phyloP scores from a whole-genome alignment of 352 stramenopile species.

The Thalassiosira exigua region DNA sequence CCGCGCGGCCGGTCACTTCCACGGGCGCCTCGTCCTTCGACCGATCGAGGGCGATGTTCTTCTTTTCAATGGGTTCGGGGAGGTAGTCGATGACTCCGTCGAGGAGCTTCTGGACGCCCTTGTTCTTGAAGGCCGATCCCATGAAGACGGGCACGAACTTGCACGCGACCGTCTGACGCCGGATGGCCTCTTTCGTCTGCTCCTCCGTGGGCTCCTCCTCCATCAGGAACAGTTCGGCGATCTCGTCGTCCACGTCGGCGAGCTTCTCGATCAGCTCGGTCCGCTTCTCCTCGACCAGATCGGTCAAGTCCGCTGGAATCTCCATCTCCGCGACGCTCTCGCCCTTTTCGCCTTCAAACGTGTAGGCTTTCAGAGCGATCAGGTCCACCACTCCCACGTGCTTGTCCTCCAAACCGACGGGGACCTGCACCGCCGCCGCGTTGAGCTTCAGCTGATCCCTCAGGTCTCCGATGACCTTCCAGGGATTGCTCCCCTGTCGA shows the following conservation, averaged over 20 bases:
- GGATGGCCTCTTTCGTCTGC: constrained; percentile 93
- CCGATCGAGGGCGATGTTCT: constrained; percentile 96
- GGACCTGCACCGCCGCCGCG: constrained; percentile 94
- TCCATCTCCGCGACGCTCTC: constrained; percentile 90
- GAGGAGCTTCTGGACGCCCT: constrained; percentile 97
- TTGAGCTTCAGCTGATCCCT: constrained; percentile 97
- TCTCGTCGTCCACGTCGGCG: constrained; percentile 98
- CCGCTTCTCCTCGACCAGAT: constrained; percentile 90
- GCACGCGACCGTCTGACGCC: constrained; percentile 93
- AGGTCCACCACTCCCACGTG: constrained; percentile 97
- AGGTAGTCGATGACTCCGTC: constrained; percentile 98
- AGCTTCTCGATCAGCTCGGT: constrained; percentile 87
- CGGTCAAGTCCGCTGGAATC: constrained; percentile 89
- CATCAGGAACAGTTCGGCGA: constrained; percentile 99
- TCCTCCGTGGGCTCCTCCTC: constrained; percentile 93
- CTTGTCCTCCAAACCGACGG: constrained; percentile 95
- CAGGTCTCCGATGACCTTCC: constrained; percentile 94
- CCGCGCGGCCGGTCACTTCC: constrained; percentile 87
- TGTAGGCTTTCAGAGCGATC: constrained; percentile 90
- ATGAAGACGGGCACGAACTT: constrained; percentile 99
- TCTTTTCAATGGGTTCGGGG: constrained; percentile 91
- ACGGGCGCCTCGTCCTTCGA: constrained; percentile 91
- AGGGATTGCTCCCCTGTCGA: constrained; percentile 95
- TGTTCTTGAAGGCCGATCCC: constrained; percentile 97
- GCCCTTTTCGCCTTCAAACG: constrained; percentile 91